Conservation (phyloP, 164 flowering plant species). For the Vitis cinerea region DNA sequence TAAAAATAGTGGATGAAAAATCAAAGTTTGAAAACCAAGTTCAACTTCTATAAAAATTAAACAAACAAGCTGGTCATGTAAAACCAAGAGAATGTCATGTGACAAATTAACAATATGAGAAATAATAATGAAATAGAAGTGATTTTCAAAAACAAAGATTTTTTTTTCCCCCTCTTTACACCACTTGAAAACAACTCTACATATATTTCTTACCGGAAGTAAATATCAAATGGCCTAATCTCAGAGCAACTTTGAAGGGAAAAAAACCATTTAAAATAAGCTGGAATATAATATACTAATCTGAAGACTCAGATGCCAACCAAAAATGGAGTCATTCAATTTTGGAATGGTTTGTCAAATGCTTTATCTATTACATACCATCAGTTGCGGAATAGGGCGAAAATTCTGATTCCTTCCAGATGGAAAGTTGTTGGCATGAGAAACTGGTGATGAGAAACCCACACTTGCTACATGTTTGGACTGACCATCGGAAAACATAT, state of each 20-base stretch:
- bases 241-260: no score
- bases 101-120: background rate
- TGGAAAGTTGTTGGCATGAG: conserved; percentile 25
- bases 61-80: background rate
- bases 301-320: no score
- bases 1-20: background rate
- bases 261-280: no score
- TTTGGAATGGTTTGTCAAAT: no score
- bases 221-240: no score
- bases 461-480: conserved; percentile 28
- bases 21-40: background rate
- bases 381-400: conserved; percentile 40
- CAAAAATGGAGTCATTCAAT: no score
- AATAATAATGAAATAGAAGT: background rate
- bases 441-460: conserved; percentile 23
- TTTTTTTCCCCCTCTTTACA: no score
- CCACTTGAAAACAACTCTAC: no score
- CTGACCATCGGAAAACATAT: conserved; percentile 40
- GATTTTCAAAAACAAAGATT: no score
- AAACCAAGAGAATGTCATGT: background rate
- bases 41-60: background rate
- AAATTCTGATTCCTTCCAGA: conserved; percentile 46
- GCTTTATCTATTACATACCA: conserved; percentile 36
- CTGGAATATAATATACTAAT: no score
- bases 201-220: no score